A percentile compares a stretch with the other conserved stretches of the same genome.
Evolutionary conservation across 2,329 filamentous ascomycete genomes (phyloP).

Genomic region (Botryotinia convoluta): DNA sequence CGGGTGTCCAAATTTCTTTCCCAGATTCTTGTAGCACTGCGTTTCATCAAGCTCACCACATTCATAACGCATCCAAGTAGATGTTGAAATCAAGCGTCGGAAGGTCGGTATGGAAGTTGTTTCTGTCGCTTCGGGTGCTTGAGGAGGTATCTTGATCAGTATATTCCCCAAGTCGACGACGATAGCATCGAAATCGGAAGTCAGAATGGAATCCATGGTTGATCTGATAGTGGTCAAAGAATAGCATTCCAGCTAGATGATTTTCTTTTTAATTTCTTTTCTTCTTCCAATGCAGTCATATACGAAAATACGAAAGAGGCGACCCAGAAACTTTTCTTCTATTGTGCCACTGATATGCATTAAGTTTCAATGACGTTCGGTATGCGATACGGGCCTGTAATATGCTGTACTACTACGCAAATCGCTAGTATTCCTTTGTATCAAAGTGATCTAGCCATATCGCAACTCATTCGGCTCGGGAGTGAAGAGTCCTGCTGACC

Average conservation of each 20-base stretch:
- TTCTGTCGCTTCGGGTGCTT: not conserved
- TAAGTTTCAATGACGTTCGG: not conserved
- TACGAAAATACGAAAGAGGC: not conserved
- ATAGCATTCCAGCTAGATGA: not conserved
- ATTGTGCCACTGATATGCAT: not conserved
- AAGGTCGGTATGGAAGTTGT: not conserved
- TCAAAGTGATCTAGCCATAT: not conserved
- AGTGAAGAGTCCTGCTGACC: not conserved
- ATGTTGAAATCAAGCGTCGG: not conserved
- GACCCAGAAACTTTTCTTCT: not conserved
- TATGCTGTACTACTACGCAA: not conserved
- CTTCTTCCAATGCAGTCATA: not conserved
- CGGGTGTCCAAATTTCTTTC: not conserved
- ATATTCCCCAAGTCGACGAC: not conserved
- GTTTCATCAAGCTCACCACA: not conserved
- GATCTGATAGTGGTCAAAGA: not conserved
- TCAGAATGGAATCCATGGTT: not conserved
- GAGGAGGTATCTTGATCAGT: not conserved
- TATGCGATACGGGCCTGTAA: not conserved
- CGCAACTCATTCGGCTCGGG: not conserved
- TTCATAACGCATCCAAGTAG: not conserved
- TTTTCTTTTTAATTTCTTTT: not conserved
- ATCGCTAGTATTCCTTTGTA: not conserved
- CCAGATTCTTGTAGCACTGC: not conserved
- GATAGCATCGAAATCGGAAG: not conserved